Percentiles rank a stretch among this genome's conserved stretches.
phyloP scores from a whole-genome alignment of 129 eudicot genomes.

The Gnaphalium uliginosum region DNA sequence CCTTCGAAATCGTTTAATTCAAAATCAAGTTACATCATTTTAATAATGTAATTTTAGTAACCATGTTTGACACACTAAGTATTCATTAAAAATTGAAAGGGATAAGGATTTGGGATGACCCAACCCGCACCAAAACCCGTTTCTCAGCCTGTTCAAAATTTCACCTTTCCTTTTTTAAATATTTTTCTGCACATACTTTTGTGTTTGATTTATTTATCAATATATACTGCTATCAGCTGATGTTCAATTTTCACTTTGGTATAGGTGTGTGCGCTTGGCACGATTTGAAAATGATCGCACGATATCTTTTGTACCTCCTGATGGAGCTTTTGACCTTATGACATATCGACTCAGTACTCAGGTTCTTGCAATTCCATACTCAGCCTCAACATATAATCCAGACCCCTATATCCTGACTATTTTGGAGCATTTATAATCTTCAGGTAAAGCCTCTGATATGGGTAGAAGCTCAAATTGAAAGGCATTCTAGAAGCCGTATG shows the following conservation, averaged over 20 bases:
- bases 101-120: not conserved
- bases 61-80: not conserved
- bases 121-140: not conserved
- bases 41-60: not conserved
- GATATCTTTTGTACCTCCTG: conserved; percentile 95
- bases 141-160: not conserved
- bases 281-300: conserved; percentile 96
- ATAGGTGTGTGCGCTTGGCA: conserved; percentile 95
- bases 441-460: conserved; percentile 98
- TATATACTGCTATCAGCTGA: conserved; percentile 4
- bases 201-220: not conserved
- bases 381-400: not conserved
- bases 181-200: not conserved
- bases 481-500: conserved; percentile 96
- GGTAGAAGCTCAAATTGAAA: conserved; percentile 98
- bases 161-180: not conserved
- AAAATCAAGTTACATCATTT: not conserved
- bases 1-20: not conserved
- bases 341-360: conserved; percentile 95
- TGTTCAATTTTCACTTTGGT: conserved; percentile 18
- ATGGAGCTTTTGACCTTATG: conserved; percentile 98
- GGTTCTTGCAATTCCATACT: conserved; percentile 42
- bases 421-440: conserved; percentile 12
- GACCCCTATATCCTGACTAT: conserved; percentile 12
- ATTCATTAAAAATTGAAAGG: not conserved